phyloP scores from a whole-genome alignment of 371 early-diverging fungal genomes.

The Mortierella sp. region DNA sequence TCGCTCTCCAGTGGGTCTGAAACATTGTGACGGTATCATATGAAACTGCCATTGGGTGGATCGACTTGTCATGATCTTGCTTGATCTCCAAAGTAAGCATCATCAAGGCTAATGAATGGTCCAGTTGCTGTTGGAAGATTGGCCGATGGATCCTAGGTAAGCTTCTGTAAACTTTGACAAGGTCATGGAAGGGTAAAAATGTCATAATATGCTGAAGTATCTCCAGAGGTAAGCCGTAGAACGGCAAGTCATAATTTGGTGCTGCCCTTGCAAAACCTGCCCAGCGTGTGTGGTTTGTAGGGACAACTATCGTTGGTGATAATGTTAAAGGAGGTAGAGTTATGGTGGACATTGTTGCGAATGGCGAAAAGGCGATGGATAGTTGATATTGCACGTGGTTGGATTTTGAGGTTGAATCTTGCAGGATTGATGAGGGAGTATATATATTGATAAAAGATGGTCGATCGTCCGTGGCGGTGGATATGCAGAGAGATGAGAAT shows the following conservation, averaged over 20 bases:
- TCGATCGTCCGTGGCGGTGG: no score
- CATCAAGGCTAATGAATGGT: conserved; percentile 38
- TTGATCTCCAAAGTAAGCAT: conserved; percentile 37
- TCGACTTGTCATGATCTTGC: conserved; percentile 1
- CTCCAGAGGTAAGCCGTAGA: conserved; percentile 40
- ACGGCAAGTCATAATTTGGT: neutral
- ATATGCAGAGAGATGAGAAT: no score
- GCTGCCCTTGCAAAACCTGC: neutral
- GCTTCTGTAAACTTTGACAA: conserved; percentile 29
- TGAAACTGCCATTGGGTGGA: neutral
- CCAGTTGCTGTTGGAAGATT: conserved; percentile 26
- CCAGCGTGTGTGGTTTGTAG: no score
- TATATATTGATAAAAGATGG: no score
- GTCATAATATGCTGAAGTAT: conserved; percentile 31
- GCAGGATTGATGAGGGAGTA: no score
- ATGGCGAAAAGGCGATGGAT: no score
- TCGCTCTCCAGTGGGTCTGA: conserved; percentile 29
- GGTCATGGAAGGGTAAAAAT: conserved; percentile 37
- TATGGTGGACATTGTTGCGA: no score
- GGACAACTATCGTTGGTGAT: no score
- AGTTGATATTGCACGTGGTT: no score
- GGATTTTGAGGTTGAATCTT: no score
- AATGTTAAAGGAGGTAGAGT: no score
- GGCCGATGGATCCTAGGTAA: conserved; percentile 28
- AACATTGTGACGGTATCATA: neutral